A percentile compares a stretch with the other conserved stretches of the same genome.
These are phyloP conservation scores for Phylloporus arenicola DNA, from an alignment of 768 basidiomycete species.

Conservation along the genomic window DNA sequence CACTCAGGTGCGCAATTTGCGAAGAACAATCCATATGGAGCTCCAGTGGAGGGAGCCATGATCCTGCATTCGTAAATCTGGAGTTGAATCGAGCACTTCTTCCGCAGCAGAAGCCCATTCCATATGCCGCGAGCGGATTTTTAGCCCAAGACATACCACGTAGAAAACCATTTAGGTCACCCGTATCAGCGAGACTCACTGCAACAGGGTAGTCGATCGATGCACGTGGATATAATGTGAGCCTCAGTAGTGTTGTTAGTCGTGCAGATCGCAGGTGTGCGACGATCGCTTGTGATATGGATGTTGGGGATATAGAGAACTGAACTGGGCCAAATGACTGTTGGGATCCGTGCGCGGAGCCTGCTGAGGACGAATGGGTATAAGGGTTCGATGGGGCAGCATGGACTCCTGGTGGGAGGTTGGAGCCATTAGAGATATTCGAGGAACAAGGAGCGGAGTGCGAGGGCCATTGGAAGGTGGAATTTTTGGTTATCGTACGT, in stretches of 20 bases:
- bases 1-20: slow-evolving; percentile 71
- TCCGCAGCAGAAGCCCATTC: slow-evolving; percentile 91
- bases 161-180: slow-evolving; percentile 77
- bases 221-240: slow-evolving; percentile 76
- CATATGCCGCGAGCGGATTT: slow-evolving; percentile 73
- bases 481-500: slow-evolving; percentile 57
- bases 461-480: slow-evolving; percentile 43
- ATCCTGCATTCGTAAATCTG: slow-evolving; percentile 76
- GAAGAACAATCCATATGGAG: slow-evolving; percentile 88
- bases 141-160: slow-evolving; percentile 84
- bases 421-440: slow-evolving; percentile 50
- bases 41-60: slow-evolving; percentile 94
- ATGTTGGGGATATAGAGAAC: slow-evolving; percentile 43
- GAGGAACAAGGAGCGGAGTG: slow-evolving; percentile 34
- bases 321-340: slow-evolving; percentile 26
- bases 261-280: slow-evolving; percentile 83
- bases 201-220: slow-evolving; percentile 67
- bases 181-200: slow-evolving; percentile 90
- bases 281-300: slow-evolving; percentile 68
- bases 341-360: slow-evolving; percentile 19
- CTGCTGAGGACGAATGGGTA: slow-evolving; percentile 44
- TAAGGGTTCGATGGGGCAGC: slow-evolving; percentile 45
- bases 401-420: slow-evolving; percentile 29
- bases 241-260: slow-evolving; percentile 74
- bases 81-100: slow-evolving; percentile 79